Base-by-base conservation (phyloP, 345 rosid genomes). In the Corchorus capsularis region DNA sequence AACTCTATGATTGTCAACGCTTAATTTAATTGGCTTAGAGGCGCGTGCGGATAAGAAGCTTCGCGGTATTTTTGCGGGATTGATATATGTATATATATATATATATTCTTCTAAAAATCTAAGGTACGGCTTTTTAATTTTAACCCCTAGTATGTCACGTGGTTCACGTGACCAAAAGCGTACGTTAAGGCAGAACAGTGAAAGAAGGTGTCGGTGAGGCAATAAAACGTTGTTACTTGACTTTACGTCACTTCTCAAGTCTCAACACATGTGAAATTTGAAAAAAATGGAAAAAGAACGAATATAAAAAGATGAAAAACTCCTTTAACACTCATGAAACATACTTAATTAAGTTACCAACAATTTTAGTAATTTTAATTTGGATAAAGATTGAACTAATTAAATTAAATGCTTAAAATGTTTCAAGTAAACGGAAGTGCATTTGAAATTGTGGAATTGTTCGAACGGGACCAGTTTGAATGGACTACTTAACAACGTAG, bases 111-210 rank as follows among this genome's bases (percentile, higher is more conserved):
- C 27, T 27, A 27, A 27, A 27, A 27, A 15, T 8, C 4, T 17
- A n/a, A 22, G 63, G n/a, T 60, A 27, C 17, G 39, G 39, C 39
- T 14, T 46, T 67, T 22, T 20, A 10, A 43, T 46, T 67, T 22
- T 20, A 10, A 43, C 5, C n/a, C 6, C 6, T 27, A 0, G 39
- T 20, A 9, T 62, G 46, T n/a, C 88, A 81, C 81, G 84, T 77
- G 83, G 16, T 5, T 3, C 68, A 62, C 77, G 56, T 73, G 76
- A 45, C 37, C 14, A 46, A 77, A 76, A 81, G 83, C 82, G 69
- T 37, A 54, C 22, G 71, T 47, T 55, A 52, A 17, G 78, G 49
- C 45, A 20, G 56, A 20, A 49, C 8, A 17, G 55, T 4, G 2
- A 60, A 71, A 13, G 55, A 17, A 17, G 3, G 63, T 74, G 78